Evolutionary conservation across 805 yeast species (phyloP), one percentile per base, ranked within the genome.

Genomic region (Ogataea corticis): DNA sequence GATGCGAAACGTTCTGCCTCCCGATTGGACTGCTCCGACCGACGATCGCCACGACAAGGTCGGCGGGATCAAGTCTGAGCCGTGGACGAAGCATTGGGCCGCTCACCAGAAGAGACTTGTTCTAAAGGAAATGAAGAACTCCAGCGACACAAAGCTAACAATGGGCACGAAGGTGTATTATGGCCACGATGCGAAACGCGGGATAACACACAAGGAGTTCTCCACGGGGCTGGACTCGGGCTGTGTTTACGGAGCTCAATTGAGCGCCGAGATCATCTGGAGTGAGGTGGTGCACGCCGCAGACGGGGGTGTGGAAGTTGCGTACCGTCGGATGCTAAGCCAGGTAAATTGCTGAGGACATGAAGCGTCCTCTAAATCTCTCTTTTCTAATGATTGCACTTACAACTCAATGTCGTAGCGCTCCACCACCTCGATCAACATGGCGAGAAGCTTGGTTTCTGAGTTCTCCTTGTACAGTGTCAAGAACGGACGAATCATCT

Each of bases 171-270:
- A 75, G 17, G 89, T 87, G 3, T 80, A 79, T 56, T 91, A 91
- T 61, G 98, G 97, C 1, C 98, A 91, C 60, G 95, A 88, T 60
- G 95, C 97, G 3, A 72, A 80, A 44, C 70, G 83, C 44, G 96
- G 97, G 1, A 74, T 90, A 40, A 80, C 77, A 44, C 51, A 83
- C 40, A 76, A 76, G 52, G 75, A 77, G 49, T 88, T 72, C 63
- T 73, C 96, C 3, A 80, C 78, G 56, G 98, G 97, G 0, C 67
- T 91, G 32, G 98, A 92, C 59, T 70, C 87, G 10, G 87, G 87
- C 1, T 91, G 97, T 70, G 86, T 82, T 46, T 76, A 77, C 48
- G 97, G 96, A 3, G 83, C 80, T 11, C 62, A 75, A 48, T 71
- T 91, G 38, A 73, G 83, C 25, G 95, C 91, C 0, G 65, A 82